A percentile compares a stretch with the other conserved stretches of the same genome.
Conservation (phyloP, 2,329 filamentous ascomycete genomes). For the Colletotrichum cereale region DNA sequence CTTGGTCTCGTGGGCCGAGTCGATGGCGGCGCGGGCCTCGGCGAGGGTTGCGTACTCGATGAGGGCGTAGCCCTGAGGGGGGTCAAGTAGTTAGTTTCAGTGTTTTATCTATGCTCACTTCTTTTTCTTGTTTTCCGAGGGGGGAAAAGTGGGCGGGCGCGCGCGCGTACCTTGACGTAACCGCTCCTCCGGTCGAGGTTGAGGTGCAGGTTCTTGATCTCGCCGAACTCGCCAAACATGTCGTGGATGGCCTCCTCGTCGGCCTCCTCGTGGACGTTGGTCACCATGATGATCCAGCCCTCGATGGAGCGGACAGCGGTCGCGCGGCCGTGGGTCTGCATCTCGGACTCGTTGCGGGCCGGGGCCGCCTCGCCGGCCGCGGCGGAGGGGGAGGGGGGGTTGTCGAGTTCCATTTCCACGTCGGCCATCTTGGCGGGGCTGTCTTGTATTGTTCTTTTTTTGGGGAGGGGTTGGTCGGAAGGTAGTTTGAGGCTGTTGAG, state of each 20-base stretch:
- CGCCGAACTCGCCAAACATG: slow-evolving; percentile 84
- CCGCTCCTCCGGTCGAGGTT: slow-evolving; percentile 86
- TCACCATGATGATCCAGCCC: slow-evolving; percentile 89
- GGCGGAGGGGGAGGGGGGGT: slow-evolving; percentile 47
- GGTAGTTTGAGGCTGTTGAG: too few relatives aligned
- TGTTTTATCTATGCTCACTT: not conserved
- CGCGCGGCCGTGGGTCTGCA: slow-evolving; percentile 79
- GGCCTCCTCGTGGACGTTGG: slow-evolving; percentile 89
- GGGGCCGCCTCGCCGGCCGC: slow-evolving; percentile 52
- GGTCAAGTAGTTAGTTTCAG: not conserved
- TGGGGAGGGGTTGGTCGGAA: not conserved
- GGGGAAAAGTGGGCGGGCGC: not conserved
- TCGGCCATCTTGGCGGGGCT: slow-evolving; percentile 60
- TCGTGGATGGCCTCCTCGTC: slow-evolving; percentile 87
- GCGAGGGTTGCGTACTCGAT: slow-evolving; percentile 86
- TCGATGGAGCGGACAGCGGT: slow-evolving; percentile 89
- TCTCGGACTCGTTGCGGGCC: slow-evolving; percentile 68
- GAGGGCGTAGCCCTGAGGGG: slow-evolving; percentile 79
- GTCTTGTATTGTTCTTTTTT: not conserved
- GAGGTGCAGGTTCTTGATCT: slow-evolving; percentile 88
- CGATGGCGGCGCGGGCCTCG: slow-evolving; percentile 85
- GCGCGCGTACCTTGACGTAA: slow-evolving; percentile 79
- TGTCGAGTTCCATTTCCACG: slow-evolving; percentile 72
- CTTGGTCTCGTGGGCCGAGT: slow-evolving; percentile 81
- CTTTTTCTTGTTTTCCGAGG: too few relatives aligned